Evolutionary conservation across 2,329 filamentous ascomycete species (phyloP).

Genomic region (Myriosclerotinia scirpicola): DNA sequence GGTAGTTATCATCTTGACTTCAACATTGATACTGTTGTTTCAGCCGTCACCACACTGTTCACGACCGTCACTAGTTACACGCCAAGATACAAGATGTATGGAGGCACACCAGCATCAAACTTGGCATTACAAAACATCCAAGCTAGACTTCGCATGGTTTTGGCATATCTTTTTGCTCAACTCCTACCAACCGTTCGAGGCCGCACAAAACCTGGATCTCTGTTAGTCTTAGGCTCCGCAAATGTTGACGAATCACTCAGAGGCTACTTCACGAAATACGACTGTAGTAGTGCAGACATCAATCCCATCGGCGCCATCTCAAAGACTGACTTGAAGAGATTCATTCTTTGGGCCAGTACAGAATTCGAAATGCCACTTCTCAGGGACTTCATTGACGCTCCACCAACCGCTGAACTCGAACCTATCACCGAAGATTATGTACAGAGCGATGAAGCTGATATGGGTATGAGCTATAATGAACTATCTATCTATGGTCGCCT

Average conservation of each 20-base stretch:
- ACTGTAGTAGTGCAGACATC: slow-evolving; percentile 46
- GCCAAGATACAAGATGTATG: slow-evolving; percentile 59
- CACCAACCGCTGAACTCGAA: slow-evolving; percentile 62
- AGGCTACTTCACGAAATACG: slow-evolving; percentile 61
- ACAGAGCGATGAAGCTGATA: slow-evolving; percentile 47
- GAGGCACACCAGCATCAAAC: slow-evolving; percentile 51
- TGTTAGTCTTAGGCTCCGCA: slow-evolving; percentile 66
- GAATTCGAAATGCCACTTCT: slow-evolving; percentile 65
- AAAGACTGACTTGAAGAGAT: slow-evolving; percentile 69
- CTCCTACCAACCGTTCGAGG: slow-evolving; percentile 61
- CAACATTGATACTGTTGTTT: slow-evolving; percentile 44
- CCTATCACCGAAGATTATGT: slow-evolving; percentile 59
- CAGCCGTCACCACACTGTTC: slow-evolving; percentile 48
- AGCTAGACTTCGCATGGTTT: slow-evolving; percentile 63
- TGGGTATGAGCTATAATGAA: slow-evolving; percentile 55
- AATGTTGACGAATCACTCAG: slow-evolving; percentile 61
- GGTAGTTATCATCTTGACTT: slow-evolving; percentile 72
- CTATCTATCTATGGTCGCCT: slow-evolving; percentile 47
- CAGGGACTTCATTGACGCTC: slow-evolving; percentile 62
- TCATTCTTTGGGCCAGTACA: slow-evolving; percentile 63
- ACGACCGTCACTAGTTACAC: slow-evolving; percentile 58
- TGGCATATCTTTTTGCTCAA: slow-evolving; percentile 59
- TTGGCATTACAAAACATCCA: slow-evolving; percentile 65
- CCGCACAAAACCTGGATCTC: slow-evolving; percentile 49
- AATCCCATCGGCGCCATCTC: slow-evolving; percentile 62